Base-by-base conservation (phyloP, 192 early-diverging fungal genomes). In the Coemansia sp. region DNA sequence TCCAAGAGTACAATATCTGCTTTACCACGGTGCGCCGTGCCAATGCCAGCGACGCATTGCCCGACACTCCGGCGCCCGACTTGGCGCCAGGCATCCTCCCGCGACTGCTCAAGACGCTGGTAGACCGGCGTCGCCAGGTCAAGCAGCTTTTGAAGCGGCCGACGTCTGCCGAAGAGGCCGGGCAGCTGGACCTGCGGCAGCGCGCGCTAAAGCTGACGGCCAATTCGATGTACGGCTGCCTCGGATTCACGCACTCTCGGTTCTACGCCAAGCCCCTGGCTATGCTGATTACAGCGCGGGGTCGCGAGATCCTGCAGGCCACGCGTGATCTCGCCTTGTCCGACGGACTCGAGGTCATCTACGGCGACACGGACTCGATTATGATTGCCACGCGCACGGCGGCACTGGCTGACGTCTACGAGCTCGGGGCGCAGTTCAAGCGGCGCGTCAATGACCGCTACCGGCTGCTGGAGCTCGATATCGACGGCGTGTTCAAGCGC, bases 1-100 rank as follows among this genome's bases (percentile, higher is more conserved):
- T 99, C 71, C 98, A 98, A 70, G 98, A 99, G 77, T 99, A 92
- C 86, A 99, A 99, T 73, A 94, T 99, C 60, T 98, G 96, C 79
- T 99, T 99, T 66, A 99, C 98, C 12, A 99, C 98, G 0, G 94
- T 98, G 11, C 79, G 90, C 32, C 84, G 91, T 27, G 5, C 61
- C 29, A 25, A 29, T 37, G 49, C 27, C 39, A 17, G 35, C 31
- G 93, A 94, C 29, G 59, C 74, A 1, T 51, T 94, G 8, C 96
- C 98, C 17, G 91, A 95, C 0, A 47, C 90, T 1, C 96, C 98
- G 6, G 87, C 92, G 22, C 77, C 89, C 32, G 78, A 75, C 14
- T 53, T 89, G 10, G 62, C 78, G 20, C 78, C 84, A 37, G 98
- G 98, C 43, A 87, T 98, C 17, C 83, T 99, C 4, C 98, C 98